A percentile compares a stretch with the other conserved stretches of the same genome.
phyloP scores from a whole-genome alignment of 768 basidiomycete genomes.

The Leccinellum albellum region DNA sequence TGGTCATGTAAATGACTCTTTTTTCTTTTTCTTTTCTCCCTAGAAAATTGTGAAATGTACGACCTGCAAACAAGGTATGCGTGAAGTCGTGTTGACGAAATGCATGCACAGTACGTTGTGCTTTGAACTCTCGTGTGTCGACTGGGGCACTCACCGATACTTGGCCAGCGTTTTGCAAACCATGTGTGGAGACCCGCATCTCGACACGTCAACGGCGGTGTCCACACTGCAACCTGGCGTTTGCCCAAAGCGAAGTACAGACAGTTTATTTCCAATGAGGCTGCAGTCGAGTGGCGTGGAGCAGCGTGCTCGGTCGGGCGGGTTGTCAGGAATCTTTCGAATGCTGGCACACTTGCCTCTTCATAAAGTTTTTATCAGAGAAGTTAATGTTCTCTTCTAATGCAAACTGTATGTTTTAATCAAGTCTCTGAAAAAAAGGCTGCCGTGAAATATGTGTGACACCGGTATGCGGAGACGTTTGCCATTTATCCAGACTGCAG shows the following conservation, averaged over 20 bases:
- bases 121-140: neutral
- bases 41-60: constrained; percentile 86
- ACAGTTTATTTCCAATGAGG: constrained; percentile 54
- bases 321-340: neutral
- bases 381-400: neutral
- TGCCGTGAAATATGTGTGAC: too few species aligned
- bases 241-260: constrained; percentile 83
- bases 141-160: neutral
- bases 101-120: constrained; percentile 83
- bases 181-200: constrained; percentile 83
- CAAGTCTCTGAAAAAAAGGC: neutral
- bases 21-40: too few species aligned
- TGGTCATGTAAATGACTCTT: neutral
- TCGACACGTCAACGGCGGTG: constrained; percentile 91
- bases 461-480: too few species aligned
- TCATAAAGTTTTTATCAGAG: neutral
- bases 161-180: constrained; percentile 72
- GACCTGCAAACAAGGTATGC: constrained; percentile 76
- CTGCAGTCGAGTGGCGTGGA: neutral
- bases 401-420: neutral
- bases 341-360: neutral
- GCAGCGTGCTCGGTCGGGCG: neutral
- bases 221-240: constrained; percentile 79
- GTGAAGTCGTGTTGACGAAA: constrained; percentile 77
- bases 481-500: too few species aligned